Evolutionary conservation across 1,139 yeast genomes (phyloP), one percentile per base, ranked within the genome.

Genomic region (Kurtzmaniella natalensis): DNA sequence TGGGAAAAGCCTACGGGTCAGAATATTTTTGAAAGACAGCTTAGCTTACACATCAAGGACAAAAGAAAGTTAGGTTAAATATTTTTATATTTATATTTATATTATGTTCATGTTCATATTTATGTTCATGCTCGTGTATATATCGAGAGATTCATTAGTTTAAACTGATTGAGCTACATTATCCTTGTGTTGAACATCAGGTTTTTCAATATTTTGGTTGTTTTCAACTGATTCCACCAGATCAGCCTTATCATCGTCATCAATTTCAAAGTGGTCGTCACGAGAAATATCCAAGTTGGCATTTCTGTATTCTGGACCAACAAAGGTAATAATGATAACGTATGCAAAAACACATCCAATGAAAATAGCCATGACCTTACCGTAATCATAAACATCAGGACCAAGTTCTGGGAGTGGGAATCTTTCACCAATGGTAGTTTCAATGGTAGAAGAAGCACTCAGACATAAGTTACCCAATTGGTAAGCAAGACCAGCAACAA

Each of bases 391-490:
- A 26, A 47, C 42, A 9, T 40, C 40, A 21, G 34, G 37, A 18
- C 44, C 47, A 9, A 19, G 15, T 15, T 28, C 35, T n/a, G 33
- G 32, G 23, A 55, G 40, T 17, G 87, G 88, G 65, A 79, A 82
- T 35, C 68, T 55, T 43, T 75, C 80, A 37, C 92, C 92, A 47
- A 85, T 72, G 7, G 81, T 78, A 14, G 88, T 64, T 59, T 84
- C 94, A 44, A 85, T 85, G 9, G 95, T 85, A 2, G 94, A 78
- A 4, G 89, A 78, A 2, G 94, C 94, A 31, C 89, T 79, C 4
- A 89, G 79, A 14, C 84, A 85, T 49, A 85, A 71, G 59, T 84
- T 85, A 68, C 95, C 95, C 48, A 85, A 70, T 59, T 85, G 95
- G 52, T 85, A 85, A 18, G 88, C 70, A 34, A 77, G 72, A 52